Conservation (phyloP, 257 asterid genomes). For the Ilex asprella region DNA sequence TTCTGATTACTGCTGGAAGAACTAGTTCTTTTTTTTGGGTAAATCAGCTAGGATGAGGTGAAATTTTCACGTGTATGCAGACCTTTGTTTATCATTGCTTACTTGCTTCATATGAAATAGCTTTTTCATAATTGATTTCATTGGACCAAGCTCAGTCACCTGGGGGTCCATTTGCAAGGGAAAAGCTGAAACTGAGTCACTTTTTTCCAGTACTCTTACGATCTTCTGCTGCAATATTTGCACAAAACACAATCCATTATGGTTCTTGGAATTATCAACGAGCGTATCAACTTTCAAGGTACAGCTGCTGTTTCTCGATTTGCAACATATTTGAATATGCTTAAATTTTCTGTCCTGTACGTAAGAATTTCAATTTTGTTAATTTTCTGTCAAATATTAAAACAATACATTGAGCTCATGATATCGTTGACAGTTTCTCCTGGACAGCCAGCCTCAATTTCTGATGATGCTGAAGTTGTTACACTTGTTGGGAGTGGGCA, state of each 20-base stretch:
- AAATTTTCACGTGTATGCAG: no score
- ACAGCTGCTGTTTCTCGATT: conserved; percentile 8
- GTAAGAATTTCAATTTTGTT: not conserved
- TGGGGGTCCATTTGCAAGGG: no score
- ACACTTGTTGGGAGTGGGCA: conserved; percentile 79
- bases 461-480: conserved; percentile 83
- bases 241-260: conserved; percentile 81
- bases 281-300: conserved; percentile 96
- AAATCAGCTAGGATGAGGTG: no score
- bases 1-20: no score
- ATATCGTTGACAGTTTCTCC: conserved; percentile 66
- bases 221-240: conserved; percentile 81
- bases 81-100: no score
- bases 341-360: conserved; percentile 4
- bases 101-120: no score
- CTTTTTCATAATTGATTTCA: no score
- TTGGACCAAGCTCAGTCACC: no score
- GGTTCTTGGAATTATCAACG: conserved; percentile 92
- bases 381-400: conserved; percentile 5
- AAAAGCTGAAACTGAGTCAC: no score
- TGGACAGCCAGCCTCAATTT: conserved; percentile 84
- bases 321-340: not conserved
- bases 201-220: conserved; percentile 66
- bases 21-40: no score
- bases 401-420: conserved; percentile 5